Evolutionary conservation across 805 yeast genomes (phyloP).

Genomic region (Candida suzukii): DNA sequence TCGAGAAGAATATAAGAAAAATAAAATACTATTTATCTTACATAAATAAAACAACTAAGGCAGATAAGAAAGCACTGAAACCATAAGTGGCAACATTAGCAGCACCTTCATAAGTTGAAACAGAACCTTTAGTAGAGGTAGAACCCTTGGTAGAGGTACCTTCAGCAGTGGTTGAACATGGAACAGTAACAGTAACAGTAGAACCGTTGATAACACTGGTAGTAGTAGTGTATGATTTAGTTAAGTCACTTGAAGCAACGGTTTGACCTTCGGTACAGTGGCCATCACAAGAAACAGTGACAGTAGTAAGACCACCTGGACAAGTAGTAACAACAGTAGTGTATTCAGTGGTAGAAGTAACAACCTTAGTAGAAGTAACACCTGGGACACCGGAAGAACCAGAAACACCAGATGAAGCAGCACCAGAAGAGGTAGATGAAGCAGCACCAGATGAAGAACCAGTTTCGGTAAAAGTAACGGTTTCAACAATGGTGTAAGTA

Average conservation of each 20-base stretch:
- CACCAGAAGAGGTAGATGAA: not conserved
- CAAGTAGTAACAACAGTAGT: constrained; percentile 1
- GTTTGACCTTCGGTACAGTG: constrained; percentile 2
- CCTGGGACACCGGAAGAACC: no score
- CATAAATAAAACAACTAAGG: not conserved
- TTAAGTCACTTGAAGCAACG: constrained; percentile 2
- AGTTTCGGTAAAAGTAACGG: no score
- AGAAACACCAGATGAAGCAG: constrained; percentile 2
- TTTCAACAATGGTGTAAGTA: no score
- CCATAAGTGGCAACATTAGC: constrained; percentile 1
- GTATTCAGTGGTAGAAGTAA: no score
- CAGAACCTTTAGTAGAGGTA: not conserved
- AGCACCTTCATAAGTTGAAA: constrained; percentile 7
- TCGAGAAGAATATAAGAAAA: no score
- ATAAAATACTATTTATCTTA: no score
- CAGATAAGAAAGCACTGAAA: not conserved
- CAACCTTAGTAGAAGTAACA: no score
- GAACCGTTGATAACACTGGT: constrained; percentile 1
- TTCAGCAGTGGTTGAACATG: constrained; percentile 1
- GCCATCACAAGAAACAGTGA: constrained; percentile 12
- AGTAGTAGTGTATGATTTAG: constrained; percentile 5
- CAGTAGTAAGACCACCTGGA: constrained; percentile 6
- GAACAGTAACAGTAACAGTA: constrained; percentile 4
- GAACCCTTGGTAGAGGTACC: constrained; percentile 1
- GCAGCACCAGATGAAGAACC: no score